Percentiles rank a stretch among this genome's conserved stretches.
Conservation (phyloP, 345 rosid species). For the Pugionium cornutum region DNA sequence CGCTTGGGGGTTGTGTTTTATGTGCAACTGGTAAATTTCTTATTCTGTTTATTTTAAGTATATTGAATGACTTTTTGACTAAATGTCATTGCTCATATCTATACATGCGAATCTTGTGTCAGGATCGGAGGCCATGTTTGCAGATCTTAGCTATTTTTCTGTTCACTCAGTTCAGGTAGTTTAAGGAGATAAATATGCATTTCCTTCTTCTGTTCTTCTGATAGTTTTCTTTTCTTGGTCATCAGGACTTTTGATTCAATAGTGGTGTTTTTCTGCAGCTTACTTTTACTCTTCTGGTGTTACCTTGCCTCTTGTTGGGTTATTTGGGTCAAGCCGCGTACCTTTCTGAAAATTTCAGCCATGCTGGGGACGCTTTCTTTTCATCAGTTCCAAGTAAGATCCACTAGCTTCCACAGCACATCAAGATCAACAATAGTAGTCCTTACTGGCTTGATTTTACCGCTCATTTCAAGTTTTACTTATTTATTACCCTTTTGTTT, state of each 20-base stretch:
- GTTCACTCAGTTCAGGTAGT: conserved; percentile 95
- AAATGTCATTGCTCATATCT: conserved; percentile 15
- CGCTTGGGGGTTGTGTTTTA: conserved; percentile 95
- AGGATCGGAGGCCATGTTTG: conserved; percentile 99
- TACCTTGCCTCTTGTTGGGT: conserved; percentile 98
- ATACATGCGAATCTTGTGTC: conserved; percentile 38
- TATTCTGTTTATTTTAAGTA: conserved; percentile 6
- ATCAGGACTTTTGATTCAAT: conserved; percentile 43
- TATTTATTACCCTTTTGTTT: conserved; percentile 23
- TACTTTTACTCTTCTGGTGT: conserved; percentile 87
- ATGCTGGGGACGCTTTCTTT: conserved; percentile 71
- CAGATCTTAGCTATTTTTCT: conserved; percentile 96
- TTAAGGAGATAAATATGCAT: conserved; percentile 27
- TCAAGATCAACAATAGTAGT: conserved; percentile 39
- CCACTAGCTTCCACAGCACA: conserved; percentile 33
- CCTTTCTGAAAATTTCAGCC: conserved; percentile 59
- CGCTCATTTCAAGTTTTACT: conserved; percentile 16
- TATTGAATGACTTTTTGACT: conserved; percentile 14
- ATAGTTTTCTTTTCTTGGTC: conserved; percentile 26
- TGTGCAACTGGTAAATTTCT: conserved; percentile 84
- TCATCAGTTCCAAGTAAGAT: conserved; percentile 90
- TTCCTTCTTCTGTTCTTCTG: conserved; percentile 14
- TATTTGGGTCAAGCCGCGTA: conserved; percentile 99
- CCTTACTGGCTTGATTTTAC: conserved; percentile 30
- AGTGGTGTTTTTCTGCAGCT: conserved; percentile 77